A percentile compares a stretch with the other conserved stretches of the same genome.
These are phyloP conservation scores for Alternaria infectoria DNA, from an alignment of 2,329 filamentous ascomycete genomes.

Conservation along the genomic window DNA sequence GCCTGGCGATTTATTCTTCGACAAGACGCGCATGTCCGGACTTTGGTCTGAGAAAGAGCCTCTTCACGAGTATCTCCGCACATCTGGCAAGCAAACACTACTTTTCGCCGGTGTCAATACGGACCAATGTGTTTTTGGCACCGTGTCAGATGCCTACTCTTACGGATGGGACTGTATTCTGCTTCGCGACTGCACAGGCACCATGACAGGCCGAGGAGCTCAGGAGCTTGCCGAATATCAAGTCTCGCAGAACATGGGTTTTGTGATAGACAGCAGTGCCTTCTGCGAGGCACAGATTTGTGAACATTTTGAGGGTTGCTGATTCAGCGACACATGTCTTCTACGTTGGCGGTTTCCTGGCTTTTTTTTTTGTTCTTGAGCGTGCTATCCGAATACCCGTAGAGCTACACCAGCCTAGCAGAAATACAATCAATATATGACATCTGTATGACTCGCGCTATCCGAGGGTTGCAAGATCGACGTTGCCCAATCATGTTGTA, in stretches of 20 bases:
- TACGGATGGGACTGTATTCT: slow-evolving; percentile 53
- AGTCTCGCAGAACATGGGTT: slow-evolving; percentile 52
- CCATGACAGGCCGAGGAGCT: slow-evolving; percentile 50
- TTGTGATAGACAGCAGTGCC: slow-evolving; percentile 48
- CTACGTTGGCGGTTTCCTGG: not conserved
- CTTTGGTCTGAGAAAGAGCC: slow-evolving; percentile 51
- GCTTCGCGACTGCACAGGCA: slow-evolving; percentile 50
- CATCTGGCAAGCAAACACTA: slow-evolving; percentile 51
- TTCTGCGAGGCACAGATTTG: slow-evolving; percentile 33
- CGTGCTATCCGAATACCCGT: slow-evolving; percentile 13
- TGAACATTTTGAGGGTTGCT: slow-evolving; percentile 4
- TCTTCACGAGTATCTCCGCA: slow-evolving; percentile 50
- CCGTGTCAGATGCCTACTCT: slow-evolving; percentile 51
- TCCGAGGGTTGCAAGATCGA: not conserved
- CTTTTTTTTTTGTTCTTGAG: not conserved
- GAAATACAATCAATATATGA: slow-evolving; percentile 7
- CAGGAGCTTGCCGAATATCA: slow-evolving; percentile 51
- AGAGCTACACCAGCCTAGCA: not conserved
- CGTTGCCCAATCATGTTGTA: slow-evolving; percentile 14
- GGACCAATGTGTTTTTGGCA: slow-evolving; percentile 53
- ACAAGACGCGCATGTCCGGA: slow-evolving; percentile 53
- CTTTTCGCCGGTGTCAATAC: slow-evolving; percentile 53
- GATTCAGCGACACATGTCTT: not conserved
- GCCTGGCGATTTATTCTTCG: slow-evolving; percentile 51
- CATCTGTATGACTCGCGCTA: not conserved